phyloP scores from a whole-genome alignment of 352 stramenopile species.

The Blastocystis sp. region DNA sequence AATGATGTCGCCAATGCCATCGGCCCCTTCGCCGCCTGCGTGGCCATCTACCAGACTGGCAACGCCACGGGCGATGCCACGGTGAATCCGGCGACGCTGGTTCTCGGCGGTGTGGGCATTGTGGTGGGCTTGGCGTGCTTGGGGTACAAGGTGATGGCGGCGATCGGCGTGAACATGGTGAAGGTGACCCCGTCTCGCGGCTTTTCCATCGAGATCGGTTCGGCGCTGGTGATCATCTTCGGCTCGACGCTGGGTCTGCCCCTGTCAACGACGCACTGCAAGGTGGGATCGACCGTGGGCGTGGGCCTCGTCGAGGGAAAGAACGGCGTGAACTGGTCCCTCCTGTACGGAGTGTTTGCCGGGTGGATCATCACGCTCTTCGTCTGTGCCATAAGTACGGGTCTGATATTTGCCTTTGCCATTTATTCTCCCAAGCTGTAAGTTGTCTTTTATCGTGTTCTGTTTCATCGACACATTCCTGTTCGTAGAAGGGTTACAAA shows the following conservation, averaged over 20 bases:
- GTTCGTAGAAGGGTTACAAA: background rate
- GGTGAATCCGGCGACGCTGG: conserved; percentile 72
- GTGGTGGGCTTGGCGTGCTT: conserved; percentile 72
- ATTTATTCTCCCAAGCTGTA: conserved; percentile 57
- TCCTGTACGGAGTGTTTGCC: conserved; percentile 69
- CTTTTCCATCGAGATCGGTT: conserved; percentile 75
- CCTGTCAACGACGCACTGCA: conserved; percentile 75
- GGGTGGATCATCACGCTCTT: conserved; percentile 73
- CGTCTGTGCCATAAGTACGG: conserved; percentile 70
- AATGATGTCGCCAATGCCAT: conserved; percentile 76
- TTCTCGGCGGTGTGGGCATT: conserved; percentile 72
- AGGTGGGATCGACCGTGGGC: conserved; percentile 74
- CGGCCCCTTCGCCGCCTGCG: conserved; percentile 71
- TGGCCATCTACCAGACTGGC: conserved; percentile 67
- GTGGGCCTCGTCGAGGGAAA: conserved; percentile 70
- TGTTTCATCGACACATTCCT: conserved; percentile 12
- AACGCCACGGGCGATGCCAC: conserved; percentile 62
- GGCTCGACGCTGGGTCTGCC: conserved; percentile 72
- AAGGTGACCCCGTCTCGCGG: conserved; percentile 74
- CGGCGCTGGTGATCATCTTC: conserved; percentile 73
- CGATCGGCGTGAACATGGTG: conserved; percentile 74
- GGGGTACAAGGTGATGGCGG: conserved; percentile 74
- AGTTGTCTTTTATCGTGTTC: background rate
- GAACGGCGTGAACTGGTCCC: conserved; percentile 71
- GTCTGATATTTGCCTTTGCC: conserved; percentile 71